These are phyloP conservation scores for Citrus sinensis DNA, from an alignment of 345 rosid genomes.

Conservation along the genomic window DNA sequence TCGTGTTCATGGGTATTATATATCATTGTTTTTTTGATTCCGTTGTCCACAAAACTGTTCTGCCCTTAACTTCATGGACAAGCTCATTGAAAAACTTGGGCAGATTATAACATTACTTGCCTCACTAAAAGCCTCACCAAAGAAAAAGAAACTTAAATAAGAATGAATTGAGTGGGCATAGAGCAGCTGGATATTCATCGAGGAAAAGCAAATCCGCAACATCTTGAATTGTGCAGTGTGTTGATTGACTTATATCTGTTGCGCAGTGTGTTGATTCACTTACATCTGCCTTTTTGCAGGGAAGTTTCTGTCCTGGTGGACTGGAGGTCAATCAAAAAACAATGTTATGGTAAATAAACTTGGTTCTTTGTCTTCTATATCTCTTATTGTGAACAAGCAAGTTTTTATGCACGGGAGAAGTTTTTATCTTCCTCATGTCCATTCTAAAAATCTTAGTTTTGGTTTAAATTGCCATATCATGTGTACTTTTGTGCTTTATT, in stretches of 20 bases:
- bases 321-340: conserved; percentile 27
- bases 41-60: background rate
- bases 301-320: conserved; percentile 39
- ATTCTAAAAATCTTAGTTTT: background rate
- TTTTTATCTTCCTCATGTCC: background rate
- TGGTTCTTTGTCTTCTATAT: background rate
- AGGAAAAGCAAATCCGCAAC: background rate
- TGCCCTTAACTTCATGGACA: conserved; percentile 1
- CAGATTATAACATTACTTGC: background rate
- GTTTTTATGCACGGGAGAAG: background rate
- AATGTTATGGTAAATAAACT: conserved; percentile 34
- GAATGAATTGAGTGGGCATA: background rate
- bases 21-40: background rate
- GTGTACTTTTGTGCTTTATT: background rate
- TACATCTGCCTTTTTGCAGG: conserved; percentile 25
- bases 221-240: background rate
- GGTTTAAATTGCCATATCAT: background rate
- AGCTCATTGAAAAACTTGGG: background rate
- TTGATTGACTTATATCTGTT: background rate
- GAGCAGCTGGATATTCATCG: no score
- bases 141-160: background rate
- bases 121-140: background rate
- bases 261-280: background rate
- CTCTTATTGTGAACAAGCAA: background rate
- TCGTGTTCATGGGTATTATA: background rate